A percentile compares a stretch with the other conserved stretches of the same genome.
Conservation (phyloP, 2,329 filamentous ascomycete species). For the Fusarium beomiforme region DNA sequence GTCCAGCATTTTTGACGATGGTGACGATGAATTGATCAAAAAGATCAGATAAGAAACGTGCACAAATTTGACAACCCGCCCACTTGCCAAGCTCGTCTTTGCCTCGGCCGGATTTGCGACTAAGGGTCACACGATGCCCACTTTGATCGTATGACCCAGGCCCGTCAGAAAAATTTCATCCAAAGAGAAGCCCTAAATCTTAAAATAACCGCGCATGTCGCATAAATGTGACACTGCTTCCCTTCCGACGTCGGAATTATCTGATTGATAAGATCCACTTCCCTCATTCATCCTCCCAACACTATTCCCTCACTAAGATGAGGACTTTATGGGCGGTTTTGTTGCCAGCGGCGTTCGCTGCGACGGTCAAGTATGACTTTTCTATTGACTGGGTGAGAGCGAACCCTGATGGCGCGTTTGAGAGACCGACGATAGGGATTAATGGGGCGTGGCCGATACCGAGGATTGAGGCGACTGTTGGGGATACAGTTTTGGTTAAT, state of each 20-base stretch:
- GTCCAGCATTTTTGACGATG: conserved; percentile 60
- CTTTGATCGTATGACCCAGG: conserved; percentile 16
- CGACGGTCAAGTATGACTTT: conserved; percentile 70
- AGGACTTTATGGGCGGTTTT: background rate
- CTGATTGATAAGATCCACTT: conserved; percentile 32
- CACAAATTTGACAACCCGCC: conserved; percentile 17
- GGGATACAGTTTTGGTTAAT: conserved; percentile 69
- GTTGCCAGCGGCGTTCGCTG: conserved; percentile 42
- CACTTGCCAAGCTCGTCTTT: conserved; percentile 24
- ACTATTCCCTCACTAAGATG: conserved; percentile 17
- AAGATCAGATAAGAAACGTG: conserved; percentile 32
- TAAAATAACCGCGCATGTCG: conserved; percentile 2
- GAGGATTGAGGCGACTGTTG: conserved; percentile 68
- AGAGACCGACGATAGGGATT: conserved; percentile 77
- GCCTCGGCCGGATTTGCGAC: conserved; percentile 25
- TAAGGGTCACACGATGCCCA: conserved; percentile 35
- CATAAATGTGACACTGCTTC: background rate
- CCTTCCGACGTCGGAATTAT: conserved; percentile 21
- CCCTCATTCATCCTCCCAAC: background rate
- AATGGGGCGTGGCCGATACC: conserved; percentile 82
- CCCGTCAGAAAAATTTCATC: conserved; percentile 22
- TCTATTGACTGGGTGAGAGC: conserved; percentile 76
- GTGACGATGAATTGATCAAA: background rate
- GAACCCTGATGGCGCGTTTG: conserved; percentile 74
- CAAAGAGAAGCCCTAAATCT: background rate